Conservation (phyloP, 805 yeast genomes). For the Ogataea populi-albae region DNA sequence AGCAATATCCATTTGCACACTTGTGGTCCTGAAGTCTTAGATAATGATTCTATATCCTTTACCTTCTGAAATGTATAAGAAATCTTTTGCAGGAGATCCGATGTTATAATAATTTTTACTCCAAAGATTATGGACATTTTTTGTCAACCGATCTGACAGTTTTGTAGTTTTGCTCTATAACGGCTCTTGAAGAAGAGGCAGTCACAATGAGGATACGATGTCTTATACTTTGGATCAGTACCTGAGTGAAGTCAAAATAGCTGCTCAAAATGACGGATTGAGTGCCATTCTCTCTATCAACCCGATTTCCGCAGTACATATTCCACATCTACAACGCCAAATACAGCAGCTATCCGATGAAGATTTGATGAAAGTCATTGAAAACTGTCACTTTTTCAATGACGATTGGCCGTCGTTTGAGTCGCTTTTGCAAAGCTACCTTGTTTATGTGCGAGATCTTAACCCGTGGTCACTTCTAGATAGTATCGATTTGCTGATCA, state of each 20-base stretch:
- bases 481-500: constrained; percentile 53
- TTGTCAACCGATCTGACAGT: too few species aligned
- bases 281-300: constrained; percentile 20
- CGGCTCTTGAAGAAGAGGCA: too few species aligned
- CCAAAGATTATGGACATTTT: too few species aligned
- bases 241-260: constrained; percentile 11
- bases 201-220: constrained; percentile 9
- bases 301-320: constrained; percentile 18
- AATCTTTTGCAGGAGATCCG: too few species aligned
- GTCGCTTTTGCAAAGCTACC: constrained; percentile 39
- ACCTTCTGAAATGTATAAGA: too few species aligned
- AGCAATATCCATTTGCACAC: too few species aligned
- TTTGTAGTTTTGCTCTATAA: too few species aligned
- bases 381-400: constrained; percentile 29
- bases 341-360: constrained; percentile 25
- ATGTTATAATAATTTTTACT: too few species aligned
- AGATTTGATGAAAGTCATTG: constrained; percentile 25
- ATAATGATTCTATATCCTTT: too few species aligned
- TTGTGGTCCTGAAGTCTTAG: too few species aligned
- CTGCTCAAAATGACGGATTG: constrained; percentile 8
- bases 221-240: constrained; percentile 10
- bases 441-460: constrained; percentile 45
- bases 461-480: constrained; percentile 55
- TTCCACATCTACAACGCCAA: constrained; percentile 27
- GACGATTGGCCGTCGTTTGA: constrained; percentile 45